Base-by-base conservation (phyloP, 2,329 filamentous ascomycete species). In the Penicillium sp. region DNA sequence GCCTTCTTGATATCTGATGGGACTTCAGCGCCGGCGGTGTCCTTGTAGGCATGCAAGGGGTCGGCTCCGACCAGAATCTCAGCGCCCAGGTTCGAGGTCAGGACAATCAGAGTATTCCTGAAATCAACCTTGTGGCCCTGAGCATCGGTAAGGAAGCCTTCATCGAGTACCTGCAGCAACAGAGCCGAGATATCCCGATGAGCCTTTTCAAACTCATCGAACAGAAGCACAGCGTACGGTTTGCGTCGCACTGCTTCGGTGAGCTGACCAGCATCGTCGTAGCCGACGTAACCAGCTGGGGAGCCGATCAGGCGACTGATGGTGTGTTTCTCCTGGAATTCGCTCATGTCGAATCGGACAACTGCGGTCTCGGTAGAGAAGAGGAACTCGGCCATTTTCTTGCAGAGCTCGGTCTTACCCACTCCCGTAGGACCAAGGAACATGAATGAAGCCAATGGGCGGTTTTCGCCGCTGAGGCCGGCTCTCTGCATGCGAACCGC, bases 71-170 rank as follows among this genome's bases (percentile, higher is more conserved):
- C 91, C 12, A 99, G 89, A 54, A 96, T 94, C 60, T 97, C 88
- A 15, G 95, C 93, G 42, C 95, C 95, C 1, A 99, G 86, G 76
- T 99, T 99, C 40, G 93, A 97, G 0, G 95, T 98, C 59, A 99
- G 85, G 2, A 98, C 94, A 68, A 98, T 97, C 72, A 98, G 91
- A 8, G 94, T 97, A 78, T 97, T 98, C 64, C 91, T 86, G 83
- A 98, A 98, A 75, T 98, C 95, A 62, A 99, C 90, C 78, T 95
- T 97, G 82, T 97, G 93, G 35, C 95, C 95, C 79, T 98, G 94
- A 0, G 92, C 89, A 75, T 98, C 95, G 0, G 94, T 98, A 54
- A 99, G 85, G 81, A 95, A 97, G 2, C 95, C 95, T 76, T 98
- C 95, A 73, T 98, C 95, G 0, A 99, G 86, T 0, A 98, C 94